These are phyloP conservation scores for Wickerhamiella slavikovae DNA, from an alignment of 805 yeast species.

Conservation along the genomic window DNA sequence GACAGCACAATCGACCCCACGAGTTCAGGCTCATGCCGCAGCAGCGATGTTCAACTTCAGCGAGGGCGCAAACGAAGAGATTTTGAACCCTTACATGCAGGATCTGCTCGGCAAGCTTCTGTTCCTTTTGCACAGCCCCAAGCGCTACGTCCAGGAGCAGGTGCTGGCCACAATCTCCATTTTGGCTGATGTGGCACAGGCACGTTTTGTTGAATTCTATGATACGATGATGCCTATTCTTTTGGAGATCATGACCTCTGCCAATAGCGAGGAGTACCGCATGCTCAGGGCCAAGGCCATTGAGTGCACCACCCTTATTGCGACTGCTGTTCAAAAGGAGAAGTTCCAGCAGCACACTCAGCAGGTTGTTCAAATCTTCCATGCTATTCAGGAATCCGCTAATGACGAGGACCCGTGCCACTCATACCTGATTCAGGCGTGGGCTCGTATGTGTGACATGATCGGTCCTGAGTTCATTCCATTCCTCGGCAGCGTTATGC, in stretches of 20 bases:
- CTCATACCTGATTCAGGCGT: constrained; percentile 76
- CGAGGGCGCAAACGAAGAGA: constrained; percentile 75
- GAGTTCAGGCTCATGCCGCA: constrained; percentile 97
- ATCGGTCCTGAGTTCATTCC: constrained; percentile 76
- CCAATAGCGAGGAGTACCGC: constrained; percentile 59
- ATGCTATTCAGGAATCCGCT: constrained; percentile 36
- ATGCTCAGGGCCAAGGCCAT: constrained; percentile 78
- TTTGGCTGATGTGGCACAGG: constrained; percentile 85
- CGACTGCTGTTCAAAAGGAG: constrained; percentile 85
- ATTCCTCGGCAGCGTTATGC: constrained; percentile 62
- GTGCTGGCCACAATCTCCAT: constrained; percentile 91
- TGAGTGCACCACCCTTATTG: constrained; percentile 88
- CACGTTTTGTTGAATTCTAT: constrained; percentile 72
- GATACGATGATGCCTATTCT: constrained; percentile 86
- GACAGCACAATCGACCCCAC: constrained; percentile 39
- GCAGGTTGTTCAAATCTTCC: constrained; percentile 53
- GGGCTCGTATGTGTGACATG: constrained; percentile 84
- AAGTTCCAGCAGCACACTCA: constrained; percentile 58
- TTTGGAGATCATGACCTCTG: constrained; percentile 56
- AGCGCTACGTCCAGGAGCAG: constrained; percentile 90
- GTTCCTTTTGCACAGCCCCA: constrained; percentile 61
- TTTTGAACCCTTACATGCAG: constrained; percentile 84
- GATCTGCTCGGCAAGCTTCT: constrained; percentile 53
- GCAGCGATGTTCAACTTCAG: constrained; percentile 93
- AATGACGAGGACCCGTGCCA: constrained; percentile 71